A percentile compares a stretch with the other conserved stretches of the same genome.
These are phyloP conservation scores for Passiflora organensis DNA, from an alignment of 345 rosid species.

Conservation along the genomic window DNA sequence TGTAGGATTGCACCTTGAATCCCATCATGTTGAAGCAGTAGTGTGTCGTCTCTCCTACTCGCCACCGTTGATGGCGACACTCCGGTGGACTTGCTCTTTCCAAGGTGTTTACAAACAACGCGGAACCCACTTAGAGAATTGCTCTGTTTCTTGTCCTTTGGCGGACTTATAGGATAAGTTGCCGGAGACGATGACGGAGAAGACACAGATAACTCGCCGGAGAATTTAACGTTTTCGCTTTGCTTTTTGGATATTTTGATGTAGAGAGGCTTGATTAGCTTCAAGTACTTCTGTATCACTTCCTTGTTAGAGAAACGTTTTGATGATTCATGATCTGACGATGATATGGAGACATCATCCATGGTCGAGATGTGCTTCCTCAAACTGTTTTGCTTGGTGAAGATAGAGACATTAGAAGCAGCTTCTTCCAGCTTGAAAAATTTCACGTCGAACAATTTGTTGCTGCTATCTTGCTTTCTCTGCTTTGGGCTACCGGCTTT, in stretches of 20 bases:
- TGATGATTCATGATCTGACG: conserved; percentile 11
- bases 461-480: conserved; percentile 18
- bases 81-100: conserved; percentile 28
- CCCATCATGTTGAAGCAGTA: conserved; percentile 23
- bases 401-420: conserved; percentile 13
- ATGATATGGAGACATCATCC: conserved; percentile 4
- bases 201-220: conserved; percentile 18
- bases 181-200: conserved; percentile 50
- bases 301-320: conserved; percentile 18
- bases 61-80: neutral
- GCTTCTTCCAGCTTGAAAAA: conserved; percentile 36
- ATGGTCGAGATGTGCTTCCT: conserved; percentile 13
- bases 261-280: conserved; percentile 22
- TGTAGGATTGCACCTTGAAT: conserved; percentile 31
- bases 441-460: conserved; percentile 34
- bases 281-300: conserved; percentile 22
- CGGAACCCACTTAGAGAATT: conserved; percentile 23
- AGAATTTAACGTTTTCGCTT: conserved; percentile 21
- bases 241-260: conserved; percentile 35
- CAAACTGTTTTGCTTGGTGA: conserved; percentile 33
- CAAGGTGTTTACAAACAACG: conserved; percentile 21
- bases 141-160: conserved; percentile 24
- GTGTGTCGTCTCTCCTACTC: conserved; percentile 20
- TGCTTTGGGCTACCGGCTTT: conserved; percentile 12
- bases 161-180: conserved; percentile 8